A percentile compares a stretch with the other conserved stretches of the same genome.
These are phyloP conservation scores for Parathielavia appendiculata DNA, from an alignment of 495 filamentous ascomycete species.

Conservation along the genomic window DNA sequence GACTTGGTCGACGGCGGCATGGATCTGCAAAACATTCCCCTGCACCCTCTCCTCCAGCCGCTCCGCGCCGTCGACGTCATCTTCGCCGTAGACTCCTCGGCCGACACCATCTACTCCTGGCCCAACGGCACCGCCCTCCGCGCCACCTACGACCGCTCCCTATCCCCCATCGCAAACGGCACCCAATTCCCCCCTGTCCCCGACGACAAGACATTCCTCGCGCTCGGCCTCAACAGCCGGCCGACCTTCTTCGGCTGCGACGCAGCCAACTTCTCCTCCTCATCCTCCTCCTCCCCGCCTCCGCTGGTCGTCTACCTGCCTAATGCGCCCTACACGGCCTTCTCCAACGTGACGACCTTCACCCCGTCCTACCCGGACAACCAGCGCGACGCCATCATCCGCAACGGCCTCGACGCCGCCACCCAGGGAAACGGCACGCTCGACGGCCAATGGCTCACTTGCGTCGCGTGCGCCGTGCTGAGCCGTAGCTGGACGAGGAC, in stretches of 20 bases:
- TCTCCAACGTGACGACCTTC: slow-evolving; percentile 73
- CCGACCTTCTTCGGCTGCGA: slow-evolving; percentile 95
- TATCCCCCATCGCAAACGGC: slow-evolving; percentile 63
- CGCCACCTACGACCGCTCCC: slow-evolving; percentile 73
- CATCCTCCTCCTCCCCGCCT: slow-evolving; percentile 34
- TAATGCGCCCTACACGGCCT: slow-evolving; percentile 70
- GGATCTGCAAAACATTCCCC: slow-evolving; percentile 82
- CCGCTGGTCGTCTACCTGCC: slow-evolving; percentile 89
- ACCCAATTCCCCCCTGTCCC: slow-evolving; percentile 81
- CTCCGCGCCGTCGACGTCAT: slow-evolving; percentile 77
- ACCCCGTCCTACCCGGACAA: slow-evolving; percentile 53
- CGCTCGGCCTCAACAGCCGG: slow-evolving; percentile 73
- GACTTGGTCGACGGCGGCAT: slow-evolving; percentile 84
- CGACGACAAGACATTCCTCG: slow-evolving; percentile 79
- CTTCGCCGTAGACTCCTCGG: slow-evolving; percentile 83
- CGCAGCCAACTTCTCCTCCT: slow-evolving; percentile 57
- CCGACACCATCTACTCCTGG: slow-evolving; percentile 71
- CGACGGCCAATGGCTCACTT: slow-evolving; percentile 67
- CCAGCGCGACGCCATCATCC: slow-evolving; percentile 69
- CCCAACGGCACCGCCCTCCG: slow-evolving; percentile 83
- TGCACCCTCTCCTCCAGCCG: slow-evolving; percentile 81
- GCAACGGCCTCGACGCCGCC: slow-evolving; percentile 76
- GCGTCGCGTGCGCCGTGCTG: slow-evolving; percentile 88
- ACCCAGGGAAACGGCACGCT: slow-evolving; percentile 75
- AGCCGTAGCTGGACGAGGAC: slow-evolving; percentile 66